Evolutionary conservation across 2,329 filamentous ascomycete species (phyloP).

Genomic region (Alternaria viburni): DNA sequence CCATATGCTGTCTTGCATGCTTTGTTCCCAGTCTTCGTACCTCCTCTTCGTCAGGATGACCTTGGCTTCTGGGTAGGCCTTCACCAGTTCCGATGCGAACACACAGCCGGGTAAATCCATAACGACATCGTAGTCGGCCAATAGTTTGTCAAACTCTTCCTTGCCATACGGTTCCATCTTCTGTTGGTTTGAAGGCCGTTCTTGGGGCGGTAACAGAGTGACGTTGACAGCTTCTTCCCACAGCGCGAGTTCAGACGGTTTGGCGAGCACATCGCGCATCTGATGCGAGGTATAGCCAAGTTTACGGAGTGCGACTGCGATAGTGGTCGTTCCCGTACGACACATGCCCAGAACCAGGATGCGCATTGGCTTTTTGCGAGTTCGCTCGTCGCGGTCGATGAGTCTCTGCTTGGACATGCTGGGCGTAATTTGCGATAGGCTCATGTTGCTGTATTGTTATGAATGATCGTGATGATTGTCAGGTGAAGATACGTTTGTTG

Average conservation of each 20-base stretch:
- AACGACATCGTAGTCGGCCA: slow-evolving; percentile 52
- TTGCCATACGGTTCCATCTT: slow-evolving; percentile 31
- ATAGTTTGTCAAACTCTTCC: slow-evolving; percentile 55
- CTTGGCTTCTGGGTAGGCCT: slow-evolving; percentile 43
- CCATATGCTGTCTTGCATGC: slow-evolving; percentile 36
- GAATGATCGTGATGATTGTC: background rate
- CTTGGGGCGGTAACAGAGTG: slow-evolving; percentile 23
- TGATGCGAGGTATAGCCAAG: slow-evolving; percentile 40
- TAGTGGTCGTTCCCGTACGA: slow-evolving; percentile 71
- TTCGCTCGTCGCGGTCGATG: slow-evolving; percentile 70
- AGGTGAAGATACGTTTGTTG: slow-evolving; percentile 9
- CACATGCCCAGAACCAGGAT: slow-evolving; percentile 73
- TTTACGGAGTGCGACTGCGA: slow-evolving; percentile 52
- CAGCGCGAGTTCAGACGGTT: slow-evolving; percentile 24
- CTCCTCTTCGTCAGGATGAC: slow-evolving; percentile 41
- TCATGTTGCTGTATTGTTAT: background rate
- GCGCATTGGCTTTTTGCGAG: slow-evolving; percentile 73
- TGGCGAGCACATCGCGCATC: slow-evolving; percentile 30
- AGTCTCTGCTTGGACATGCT: slow-evolving; percentile 19
- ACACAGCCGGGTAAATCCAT: slow-evolving; percentile 37
- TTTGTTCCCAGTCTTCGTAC: slow-evolving; percentile 35
- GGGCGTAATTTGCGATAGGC: background rate
- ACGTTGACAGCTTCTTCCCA: slow-evolving; percentile 41
- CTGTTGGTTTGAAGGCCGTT: slow-evolving; percentile 15
- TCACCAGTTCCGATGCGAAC: slow-evolving; percentile 36